Conservation (phyloP, 1,139 yeast species). For the Pichia sp. region DNA sequence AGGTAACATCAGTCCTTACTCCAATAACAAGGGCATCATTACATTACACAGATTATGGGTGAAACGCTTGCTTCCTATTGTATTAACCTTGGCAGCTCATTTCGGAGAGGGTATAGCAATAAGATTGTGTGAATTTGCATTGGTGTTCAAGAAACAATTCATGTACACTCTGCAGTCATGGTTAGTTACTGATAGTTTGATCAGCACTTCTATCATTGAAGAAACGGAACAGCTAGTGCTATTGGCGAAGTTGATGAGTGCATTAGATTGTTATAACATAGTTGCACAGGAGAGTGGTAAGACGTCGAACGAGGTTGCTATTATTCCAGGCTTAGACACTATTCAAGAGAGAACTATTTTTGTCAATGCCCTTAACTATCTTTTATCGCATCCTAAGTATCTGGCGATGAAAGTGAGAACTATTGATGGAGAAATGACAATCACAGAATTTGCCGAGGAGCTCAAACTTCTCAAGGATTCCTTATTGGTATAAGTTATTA, state of each 20-base stretch:
- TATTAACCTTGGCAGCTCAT: conserved; percentile 50
- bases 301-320: conserved; percentile 20
- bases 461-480: conserved; percentile 50
- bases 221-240: conserved; percentile 78
- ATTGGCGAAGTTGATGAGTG: conserved; percentile 51
- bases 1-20: conserved; percentile 49
- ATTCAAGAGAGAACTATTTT: conserved; percentile 51
- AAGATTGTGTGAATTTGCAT: conserved; percentile 58
- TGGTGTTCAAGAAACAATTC: conserved; percentile 61
- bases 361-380: conserved; percentile 52
- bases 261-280: conserved; percentile 41
- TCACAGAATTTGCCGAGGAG: conserved; percentile 44
- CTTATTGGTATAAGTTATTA: conserved; percentile 17
- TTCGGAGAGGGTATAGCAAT: conserved; percentile 60
- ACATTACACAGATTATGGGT: conserved; percentile 71
- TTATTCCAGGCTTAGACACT: conserved; percentile 59
- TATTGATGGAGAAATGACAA: conserved; percentile 17
- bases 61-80: conserved; percentile 68
- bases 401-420: conserved; percentile 40
- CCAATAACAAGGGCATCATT: conserved; percentile 23
- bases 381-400: conserved; percentile 81
- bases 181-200: conserved; percentile 49
- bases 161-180: conserved; percentile 59
- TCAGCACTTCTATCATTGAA: conserved; percentile 59
- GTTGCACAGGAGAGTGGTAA: conserved; percentile 20